Evolutionary conservation across 169 alveolate genomes (phyloP).

Genomic region (Theileria annulata): DNA sequence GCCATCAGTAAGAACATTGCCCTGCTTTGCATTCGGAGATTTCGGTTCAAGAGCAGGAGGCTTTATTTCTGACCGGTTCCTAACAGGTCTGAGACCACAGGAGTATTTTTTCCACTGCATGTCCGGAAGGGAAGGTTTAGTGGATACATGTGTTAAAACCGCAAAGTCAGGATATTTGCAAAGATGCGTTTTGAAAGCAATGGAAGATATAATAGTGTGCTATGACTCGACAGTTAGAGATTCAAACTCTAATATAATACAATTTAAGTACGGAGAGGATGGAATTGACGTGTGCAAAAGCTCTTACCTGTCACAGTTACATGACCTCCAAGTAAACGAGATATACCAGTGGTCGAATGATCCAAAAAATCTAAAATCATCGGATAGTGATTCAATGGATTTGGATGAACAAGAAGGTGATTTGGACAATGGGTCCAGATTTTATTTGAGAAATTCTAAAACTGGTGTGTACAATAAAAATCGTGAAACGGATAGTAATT

Average conservation of each 20-base stretch:
- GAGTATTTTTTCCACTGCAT: conserved; percentile 98
- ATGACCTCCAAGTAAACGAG: conserved; percentile 70
- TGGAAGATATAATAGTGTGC: conserved; percentile 91
- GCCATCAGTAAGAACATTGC: conserved; percentile 93
- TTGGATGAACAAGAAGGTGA: conserved; percentile 31
- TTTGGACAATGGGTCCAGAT: not conserved
- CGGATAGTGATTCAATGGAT: conserved; percentile 6
- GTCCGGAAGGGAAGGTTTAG: conserved; percentile 99
- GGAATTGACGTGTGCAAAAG: conserved; percentile 92
- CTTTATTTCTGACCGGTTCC: conserved; percentile 93
- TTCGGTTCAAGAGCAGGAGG: conserved; percentile 97
- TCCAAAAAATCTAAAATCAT: conserved; percentile 14
- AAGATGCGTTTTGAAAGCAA: conserved; percentile 94
- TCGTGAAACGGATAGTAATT: conserved; percentile 14
- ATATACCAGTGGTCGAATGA: not conserved
- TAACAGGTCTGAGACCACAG: conserved; percentile 95
- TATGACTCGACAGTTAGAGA: conserved; percentile 98
- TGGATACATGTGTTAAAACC: conserved; percentile 98
- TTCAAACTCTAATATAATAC: conserved; percentile 92
- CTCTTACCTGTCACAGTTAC: conserved; percentile 84
- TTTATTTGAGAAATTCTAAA: not conserved
- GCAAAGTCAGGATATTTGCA: conserved; percentile 96
- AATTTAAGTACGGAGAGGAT: conserved; percentile 98
- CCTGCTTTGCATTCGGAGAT: conserved; percentile 92
- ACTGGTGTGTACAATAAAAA: conserved; percentile 6